Base-by-base conservation (phyloP, 2,329 filamentous ascomycete species). In the Pezicula radicicola region DNA sequence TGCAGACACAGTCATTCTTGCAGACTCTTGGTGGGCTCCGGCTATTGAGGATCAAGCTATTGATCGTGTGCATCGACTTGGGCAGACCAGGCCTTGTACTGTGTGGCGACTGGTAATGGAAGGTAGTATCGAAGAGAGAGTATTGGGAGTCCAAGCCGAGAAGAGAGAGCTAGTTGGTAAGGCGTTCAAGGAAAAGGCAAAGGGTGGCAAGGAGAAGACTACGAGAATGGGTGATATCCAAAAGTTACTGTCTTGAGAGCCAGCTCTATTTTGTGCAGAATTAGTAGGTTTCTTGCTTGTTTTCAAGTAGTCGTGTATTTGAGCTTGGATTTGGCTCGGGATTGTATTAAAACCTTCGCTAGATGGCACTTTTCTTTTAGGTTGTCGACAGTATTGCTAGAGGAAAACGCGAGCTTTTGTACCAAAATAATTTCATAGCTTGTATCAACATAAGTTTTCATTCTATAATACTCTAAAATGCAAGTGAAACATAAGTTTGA, bases 1-100 rank as follows among this genome's bases (percentile, higher is more conserved):
- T 0, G 91, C 91, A 0, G 91, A 94, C 61, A 91, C 91, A 6
- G 89, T 95, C 53, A 84, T 96, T 43, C 75, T 96, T 18, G 82
- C 84, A 0, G 91, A 96, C 68, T 88, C 83, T 53, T 96, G 90
- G 91, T 96, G 91, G 88, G 91, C 91, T 1, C 91, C 91, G 0
- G 91, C 91, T 1, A 94, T 96, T 50, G 91, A 96, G 68, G 91
- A 96, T 60, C 91, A 96, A 66, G 92, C 92, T 3, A 80, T 96
- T 3, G 91, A 96, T 65, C 86, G 91, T 4, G 91, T 96, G 6
- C 89, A 96, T 66, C 80, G 91, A 0, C 76, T 96, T 0, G 91
- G 91, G 0, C 92, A 96, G 72, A 92, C 79, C 57, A 80, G 88
- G 36, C 80, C 85, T 55, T 91, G 87, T 0, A 91, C 83, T 1